A percentile compares a stretch with the other conserved stretches of the same genome.
phyloP scores from a whole-genome alignment of 495 filamentous ascomycete species.

The Neurospora sp. region DNA sequence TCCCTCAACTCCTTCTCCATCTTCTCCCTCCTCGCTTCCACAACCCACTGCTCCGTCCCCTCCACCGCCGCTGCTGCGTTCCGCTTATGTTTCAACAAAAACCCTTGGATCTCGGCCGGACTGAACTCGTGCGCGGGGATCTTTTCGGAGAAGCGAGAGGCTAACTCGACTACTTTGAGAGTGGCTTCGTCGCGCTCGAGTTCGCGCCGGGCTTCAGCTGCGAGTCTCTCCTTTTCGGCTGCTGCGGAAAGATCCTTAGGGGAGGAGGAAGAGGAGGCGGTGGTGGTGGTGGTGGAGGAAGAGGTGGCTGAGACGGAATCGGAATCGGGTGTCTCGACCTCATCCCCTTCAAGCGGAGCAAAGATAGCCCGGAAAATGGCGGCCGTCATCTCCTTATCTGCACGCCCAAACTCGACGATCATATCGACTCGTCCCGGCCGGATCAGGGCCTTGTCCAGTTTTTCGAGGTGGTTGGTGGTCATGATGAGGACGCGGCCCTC shows the following conservation, averaged over 20 bases:
- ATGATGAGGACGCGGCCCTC: constrained; percentile 75
- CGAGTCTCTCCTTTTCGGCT: constrained; percentile 18
- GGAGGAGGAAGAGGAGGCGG: not conserved
- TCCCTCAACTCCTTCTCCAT: constrained; percentile 43
- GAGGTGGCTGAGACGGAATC: constrained; percentile 2
- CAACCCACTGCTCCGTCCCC: constrained; percentile 48
- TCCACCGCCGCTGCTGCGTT: constrained; percentile 49
- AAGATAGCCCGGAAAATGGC: constrained; percentile 41
- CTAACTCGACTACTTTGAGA: constrained; percentile 25
- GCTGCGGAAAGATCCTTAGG: not conserved
- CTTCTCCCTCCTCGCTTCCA: constrained; percentile 46
- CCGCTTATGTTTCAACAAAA: constrained; percentile 57
- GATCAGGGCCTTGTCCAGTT: constrained; percentile 65
- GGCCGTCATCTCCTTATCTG: constrained; percentile 34
- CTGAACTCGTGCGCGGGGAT: constrained; percentile 57
- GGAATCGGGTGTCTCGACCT: constrained; percentile 4
- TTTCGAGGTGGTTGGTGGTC: constrained; percentile 74
- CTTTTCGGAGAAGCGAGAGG: constrained; percentile 47
- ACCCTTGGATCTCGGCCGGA: constrained; percentile 73
- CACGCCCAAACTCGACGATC: constrained; percentile 53
- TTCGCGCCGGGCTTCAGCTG: constrained; percentile 20
- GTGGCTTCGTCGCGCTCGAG: constrained; percentile 26
- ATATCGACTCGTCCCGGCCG: constrained; percentile 72
- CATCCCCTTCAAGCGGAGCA: constrained; percentile 35
- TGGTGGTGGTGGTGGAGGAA: no score